Conservation (phyloP, 352 stramenopile genomes). For the Peronospora farinosa region DNA sequence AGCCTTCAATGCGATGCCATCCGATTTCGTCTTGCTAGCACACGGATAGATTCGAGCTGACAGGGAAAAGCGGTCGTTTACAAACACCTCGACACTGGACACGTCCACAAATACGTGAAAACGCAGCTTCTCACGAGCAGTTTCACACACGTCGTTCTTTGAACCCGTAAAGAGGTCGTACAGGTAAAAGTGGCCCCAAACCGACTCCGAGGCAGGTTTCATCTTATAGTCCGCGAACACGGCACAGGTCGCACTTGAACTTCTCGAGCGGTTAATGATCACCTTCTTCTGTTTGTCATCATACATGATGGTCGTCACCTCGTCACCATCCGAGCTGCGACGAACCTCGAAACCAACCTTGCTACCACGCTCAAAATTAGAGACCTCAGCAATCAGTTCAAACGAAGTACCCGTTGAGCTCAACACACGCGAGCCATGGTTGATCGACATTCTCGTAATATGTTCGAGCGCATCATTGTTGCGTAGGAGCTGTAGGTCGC, state of each 20-base stretch:
- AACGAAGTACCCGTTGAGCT: conserved; percentile 47
- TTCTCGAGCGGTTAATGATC: conserved; percentile 48
- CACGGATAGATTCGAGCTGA: conserved; percentile 65
- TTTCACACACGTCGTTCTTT: conserved; percentile 27
- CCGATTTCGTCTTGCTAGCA: conserved; percentile 36
- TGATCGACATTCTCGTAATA: conserved; percentile 26
- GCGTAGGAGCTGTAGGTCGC: conserved; percentile 43
- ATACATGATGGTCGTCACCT: conserved; percentile 58
- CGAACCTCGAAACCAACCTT: conserved; percentile 58
- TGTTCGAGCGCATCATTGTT: conserved; percentile 33
- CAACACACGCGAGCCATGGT: conserved; percentile 27
- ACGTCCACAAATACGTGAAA: conserved; percentile 69
- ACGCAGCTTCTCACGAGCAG: conserved; percentile 38
- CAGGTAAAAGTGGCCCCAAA: conserved; percentile 53
- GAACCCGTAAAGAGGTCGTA: conserved; percentile 39
- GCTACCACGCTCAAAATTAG: conserved; percentile 35
- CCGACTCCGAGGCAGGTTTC: conserved; percentile 26
- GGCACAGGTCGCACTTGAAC: conserved; percentile 39
- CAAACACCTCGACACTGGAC: conserved; percentile 63
- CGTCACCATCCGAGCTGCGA: conserved; percentile 35
- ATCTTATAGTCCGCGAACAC: conserved; percentile 36
- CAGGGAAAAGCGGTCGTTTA: conserved; percentile 60
- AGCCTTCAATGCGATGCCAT: conserved; percentile 48
- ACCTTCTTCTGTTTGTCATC: conserved; percentile 55
- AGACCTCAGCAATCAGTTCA: conserved; percentile 42